Evolutionary conservation across 257 asterid species (phyloP), one percentile per base, ranked within the genome.

Genomic region (Capsicum pubescens): DNA sequence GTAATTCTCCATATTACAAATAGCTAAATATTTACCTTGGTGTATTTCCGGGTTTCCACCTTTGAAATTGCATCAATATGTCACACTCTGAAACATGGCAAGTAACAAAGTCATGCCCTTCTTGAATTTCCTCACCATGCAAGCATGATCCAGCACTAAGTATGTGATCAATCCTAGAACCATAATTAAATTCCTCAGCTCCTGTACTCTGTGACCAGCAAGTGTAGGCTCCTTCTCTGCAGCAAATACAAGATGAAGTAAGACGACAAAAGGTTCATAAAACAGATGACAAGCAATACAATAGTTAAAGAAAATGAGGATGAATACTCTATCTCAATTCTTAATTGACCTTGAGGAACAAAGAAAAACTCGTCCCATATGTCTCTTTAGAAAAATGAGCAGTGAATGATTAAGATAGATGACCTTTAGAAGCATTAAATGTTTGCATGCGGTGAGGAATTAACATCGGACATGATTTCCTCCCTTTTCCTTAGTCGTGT

Each of bases 171-270:
- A 96, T 96, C 85, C 99, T 95, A 79, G 98, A 58, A 84, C 99
- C 99, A 87, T 85, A 94, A 88, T 96, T 94, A 91, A 96, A 96
- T 90, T 90, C 94, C 90, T 92, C 99, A 3, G 98, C 99, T 80
- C 99, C 98, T 87, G 98, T 88, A 89, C 89, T 96, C 48, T 97
- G 91, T 1, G 99, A 82, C 99, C 99, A 96, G 91, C 99, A 96
- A 66, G 99, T 93, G 87, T 90, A 96, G 59, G 98, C 99, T 79
- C 91, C 97, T 74, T 84, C 90, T 85, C 99, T 94, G 90, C 81
- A 69, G 70, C 46, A 46, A 54, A 69, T 78, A 72, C 59, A 52
- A 77, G 78, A 88, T 55, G 72, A 82, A 63, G 50, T 72, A 11
- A 46, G 14, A 52, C 42, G 21, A 76, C 26, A 52, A 76, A 76